Percentiles rank a stretch among this genome's conserved stretches.
Conservation (phyloP, 208 protist species). For the Leishmania guyanensis region DNA sequence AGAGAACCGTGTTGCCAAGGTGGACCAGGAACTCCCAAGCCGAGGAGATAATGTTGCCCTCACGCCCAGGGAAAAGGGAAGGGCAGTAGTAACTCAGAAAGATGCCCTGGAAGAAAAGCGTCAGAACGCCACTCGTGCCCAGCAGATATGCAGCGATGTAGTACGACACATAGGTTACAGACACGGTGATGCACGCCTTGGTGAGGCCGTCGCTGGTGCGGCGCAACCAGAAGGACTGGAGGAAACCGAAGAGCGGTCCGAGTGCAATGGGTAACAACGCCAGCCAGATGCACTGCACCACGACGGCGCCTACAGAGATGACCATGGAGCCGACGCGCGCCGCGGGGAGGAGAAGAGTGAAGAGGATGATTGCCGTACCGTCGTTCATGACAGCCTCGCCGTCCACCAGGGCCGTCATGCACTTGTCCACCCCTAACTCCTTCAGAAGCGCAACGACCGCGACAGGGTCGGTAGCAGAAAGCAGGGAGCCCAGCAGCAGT, state of each 20-base stretch:
- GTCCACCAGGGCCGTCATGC: constrained; percentile 83
- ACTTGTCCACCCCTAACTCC: constrained; percentile 75
- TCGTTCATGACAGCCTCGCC: constrained; percentile 92
- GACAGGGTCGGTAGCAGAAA: constrained; percentile 91
- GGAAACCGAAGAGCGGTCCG: constrained; percentile 71
- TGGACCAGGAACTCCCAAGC: constrained; percentile 91
- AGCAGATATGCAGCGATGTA: constrained; percentile 72
- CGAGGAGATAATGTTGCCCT: constrained; percentile 71
- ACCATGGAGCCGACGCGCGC: constrained; percentile 42
- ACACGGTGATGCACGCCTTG: constrained; percentile 81
- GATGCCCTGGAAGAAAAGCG: constrained; percentile 79
- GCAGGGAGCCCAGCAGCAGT: constrained; percentile 76
- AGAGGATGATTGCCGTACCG: constrained; percentile 90
- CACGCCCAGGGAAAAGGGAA: constrained; percentile 72
- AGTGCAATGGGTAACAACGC: constrained; percentile 60
- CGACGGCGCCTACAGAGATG: constrained; percentile 34
- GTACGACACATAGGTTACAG: constrained; percentile 86
- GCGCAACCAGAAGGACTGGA: constrained; percentile 71
- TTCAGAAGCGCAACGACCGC: constrained; percentile 88
- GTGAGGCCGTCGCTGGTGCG: constrained; percentile 48
- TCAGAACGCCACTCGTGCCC: constrained; percentile 83
- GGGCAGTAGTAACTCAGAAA: constrained; percentile 83
- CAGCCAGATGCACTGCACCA: constrained; percentile 50
- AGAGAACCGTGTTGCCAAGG: constrained; percentile 86
- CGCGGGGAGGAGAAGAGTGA: constrained; percentile 73